Base-by-base conservation (phyloP, 495 filamentous ascomycete genomes). In the Talaromyces ruber region DNA sequence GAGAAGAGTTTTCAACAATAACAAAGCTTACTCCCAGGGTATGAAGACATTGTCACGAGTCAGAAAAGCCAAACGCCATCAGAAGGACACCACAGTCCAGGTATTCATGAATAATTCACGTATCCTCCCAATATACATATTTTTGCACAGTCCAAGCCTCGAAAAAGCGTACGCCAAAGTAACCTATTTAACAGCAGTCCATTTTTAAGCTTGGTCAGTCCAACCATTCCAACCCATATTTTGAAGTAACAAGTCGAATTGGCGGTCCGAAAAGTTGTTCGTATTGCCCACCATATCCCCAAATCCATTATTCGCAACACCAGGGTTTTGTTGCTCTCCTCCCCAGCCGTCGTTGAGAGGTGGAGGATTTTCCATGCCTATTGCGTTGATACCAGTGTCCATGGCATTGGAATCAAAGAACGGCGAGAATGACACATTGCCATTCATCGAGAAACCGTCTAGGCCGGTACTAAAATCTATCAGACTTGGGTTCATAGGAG, bases 191-290 rank as follows among this genome's bases (percentile, higher is more conserved):
- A 47, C 5, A 45, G 39, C n/a, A 45, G 21, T 9, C n/a, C 39
- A 18, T 21, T 2, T 45, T n/a, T n/a, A 47, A n/a, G 53, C 12
- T 2, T 58, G 37, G 18, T 45, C 25, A 24, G 28, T n/a, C 71
- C 71, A 74, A 25, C 63, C 68, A 43, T 67, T 66, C 71, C 71
- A 75, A n/a, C 68, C 64, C 43, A 58, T 12, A 2, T 24, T 47
- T 16, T 66, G 63, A 58, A 75, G 34, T 0, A 76, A 69, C 26
- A 76, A 70, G 2, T 72, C 72, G 72, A 75, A 77, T 45, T 79
- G 74, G 16, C 67, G 67, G 12, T 72, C 72, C 56, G 53, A 71
- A 30, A 76, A 63, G 43, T 64, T 66, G 32, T 58, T 60, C 18
- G 63, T 18, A 12, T 65, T 68, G 1, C 65, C 59, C 26, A 51